phyloP scores from a whole-genome alignment of 768 basidiomycete genomes.

The Boletus pseudo-olivaceus region DNA sequence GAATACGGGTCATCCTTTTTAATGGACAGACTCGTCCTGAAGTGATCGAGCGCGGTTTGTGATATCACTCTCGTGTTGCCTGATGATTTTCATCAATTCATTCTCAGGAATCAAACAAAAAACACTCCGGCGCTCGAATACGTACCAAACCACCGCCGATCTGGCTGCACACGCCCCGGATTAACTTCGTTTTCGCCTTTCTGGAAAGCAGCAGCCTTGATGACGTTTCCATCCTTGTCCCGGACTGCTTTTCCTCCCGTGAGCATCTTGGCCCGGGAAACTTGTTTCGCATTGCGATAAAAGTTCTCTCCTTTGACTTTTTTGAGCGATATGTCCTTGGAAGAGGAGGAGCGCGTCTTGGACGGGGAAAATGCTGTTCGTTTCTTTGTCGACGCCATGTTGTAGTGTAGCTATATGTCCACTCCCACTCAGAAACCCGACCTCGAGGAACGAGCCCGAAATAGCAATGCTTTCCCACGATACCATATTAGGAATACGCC shows the following conservation, averaged over 20 bases:
- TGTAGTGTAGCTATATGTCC: background rate
- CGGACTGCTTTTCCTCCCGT: slow-evolving; percentile 88
- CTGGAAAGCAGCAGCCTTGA: slow-evolving; percentile 92
- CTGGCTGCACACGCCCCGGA: slow-evolving; percentile 90
- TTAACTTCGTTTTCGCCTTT: slow-evolving; percentile 90
- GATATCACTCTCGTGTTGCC: slow-evolving; percentile 99
- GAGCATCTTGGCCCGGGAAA: slow-evolving; percentile 83
- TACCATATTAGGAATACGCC: background rate
- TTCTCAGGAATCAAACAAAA: slow-evolving; percentile 6
- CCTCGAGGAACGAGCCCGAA: background rate
- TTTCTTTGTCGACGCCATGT: slow-evolving; percentile 33
- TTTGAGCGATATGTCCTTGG: slow-evolving; percentile 53
- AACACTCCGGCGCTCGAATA: slow-evolving; percentile 8
- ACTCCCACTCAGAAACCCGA: background rate
- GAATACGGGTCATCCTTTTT: slow-evolving; percentile 95
- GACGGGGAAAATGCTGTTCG: slow-evolving; percentile 24
- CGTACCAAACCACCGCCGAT: slow-evolving; percentile 96
- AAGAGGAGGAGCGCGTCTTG: slow-evolving; percentile 41
- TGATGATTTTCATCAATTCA: slow-evolving; percentile 29
- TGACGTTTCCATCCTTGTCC: slow-evolving; percentile 88
- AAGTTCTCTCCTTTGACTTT: slow-evolving; percentile 95
- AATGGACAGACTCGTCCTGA: slow-evolving; percentile 79
- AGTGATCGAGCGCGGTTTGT: slow-evolving; percentile 94
- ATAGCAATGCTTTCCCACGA: slow-evolving; percentile 10
- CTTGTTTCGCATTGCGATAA: slow-evolving; percentile 94